Evolutionary conservation across 208 protist species (phyloP), one percentile per base, ranked within the genome.

Genomic region (Wallacemonas collosoma): DNA sequence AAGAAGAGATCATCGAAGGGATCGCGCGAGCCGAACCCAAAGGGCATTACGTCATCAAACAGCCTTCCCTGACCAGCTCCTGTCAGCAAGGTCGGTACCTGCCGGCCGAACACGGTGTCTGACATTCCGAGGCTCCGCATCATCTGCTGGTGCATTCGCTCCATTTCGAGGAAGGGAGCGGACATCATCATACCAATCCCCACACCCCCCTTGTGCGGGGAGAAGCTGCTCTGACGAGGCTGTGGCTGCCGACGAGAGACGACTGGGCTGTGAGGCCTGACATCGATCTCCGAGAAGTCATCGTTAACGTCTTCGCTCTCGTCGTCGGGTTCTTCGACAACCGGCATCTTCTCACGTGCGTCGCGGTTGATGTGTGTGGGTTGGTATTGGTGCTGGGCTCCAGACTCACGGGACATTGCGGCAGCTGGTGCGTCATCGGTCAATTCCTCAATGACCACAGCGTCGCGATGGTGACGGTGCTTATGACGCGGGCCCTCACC

Each of bases 291-390:
- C 39, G 9, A 40, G 45, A 26, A 6, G 36, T 40, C 58, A 11
- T 56, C 41, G 45, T 72, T 5, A 64, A 26, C 26, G 26, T 69
- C 64, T 8, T 47, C 63, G 1, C 69, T 54, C 26, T 86, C 77
- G 11, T 80, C 74, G 62, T 87, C 81, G 0, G 81, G 81, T 53
- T 87, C 81, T 44, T 87, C 77, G 2, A 87, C 78, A 54, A 87
- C 76, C 15, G 81, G 81, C 60, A 74, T 61, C n/a, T 35, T 11
- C 8, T 6, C 8, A 50, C 45, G 45, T 56, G 44, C 4, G 11
- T 12, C 8, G 6, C 61, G 35, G 39, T 64, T 36, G 76, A 54
- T 14, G 80, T 81, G 61, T 39, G 72, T 15, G 63, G 65, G 54
- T 81, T 76, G 11, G 66, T 57, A 3, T 36, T 67, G 17, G 11